These are phyloP conservation scores for Orobanche coerulescens DNA, from an alignment of 257 asterid species.

Conservation along the genomic window DNA sequence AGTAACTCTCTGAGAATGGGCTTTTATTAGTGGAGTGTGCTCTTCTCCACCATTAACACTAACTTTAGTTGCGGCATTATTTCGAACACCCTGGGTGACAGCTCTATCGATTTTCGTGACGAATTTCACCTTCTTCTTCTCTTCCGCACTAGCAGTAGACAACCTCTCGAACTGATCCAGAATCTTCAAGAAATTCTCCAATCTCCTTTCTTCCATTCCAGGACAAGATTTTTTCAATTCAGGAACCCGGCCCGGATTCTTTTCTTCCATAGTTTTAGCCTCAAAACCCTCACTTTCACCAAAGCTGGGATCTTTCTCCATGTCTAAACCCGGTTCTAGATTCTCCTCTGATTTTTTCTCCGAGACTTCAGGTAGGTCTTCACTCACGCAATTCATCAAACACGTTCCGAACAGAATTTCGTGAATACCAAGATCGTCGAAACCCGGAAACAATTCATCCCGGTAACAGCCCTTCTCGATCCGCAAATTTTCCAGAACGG, in stretches of 20 bases:
- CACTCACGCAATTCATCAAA: constrained; percentile 16
- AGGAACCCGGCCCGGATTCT: background rate
- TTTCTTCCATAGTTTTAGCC: background rate
- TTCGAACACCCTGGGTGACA: constrained; percentile 5
- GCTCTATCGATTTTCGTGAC: constrained; percentile 21
- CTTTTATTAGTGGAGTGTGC: constrained; percentile 10
- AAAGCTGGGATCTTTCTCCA: background rate
- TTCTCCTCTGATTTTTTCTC: constrained; percentile 18
- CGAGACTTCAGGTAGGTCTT: constrained; percentile 13
- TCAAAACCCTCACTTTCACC: background rate
- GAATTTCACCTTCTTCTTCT: constrained; percentile 20
- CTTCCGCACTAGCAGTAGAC: constrained; percentile 23
- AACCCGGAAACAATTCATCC: constrained; percentile 7
- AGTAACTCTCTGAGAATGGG: constrained; percentile 26
- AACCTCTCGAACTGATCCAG: constrained; percentile 35
- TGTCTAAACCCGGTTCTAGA: background rate
- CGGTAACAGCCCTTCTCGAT: constrained; percentile 13
- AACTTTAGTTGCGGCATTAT: background rate
- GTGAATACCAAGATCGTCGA: constrained; percentile 44
- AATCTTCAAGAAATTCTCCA: constrained; percentile 36
- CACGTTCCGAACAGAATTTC: constrained; percentile 36
- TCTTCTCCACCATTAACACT: constrained; percentile 5
- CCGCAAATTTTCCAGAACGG: constrained; percentile 17
- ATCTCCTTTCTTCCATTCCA: constrained; percentile 27
- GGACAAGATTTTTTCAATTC: background rate